A percentile compares a stretch with the other conserved stretches of the same genome.
phyloP scores from a whole-genome alignment of 2,329 filamentous ascomycete species.

The Colletotrichum limetticola region DNA sequence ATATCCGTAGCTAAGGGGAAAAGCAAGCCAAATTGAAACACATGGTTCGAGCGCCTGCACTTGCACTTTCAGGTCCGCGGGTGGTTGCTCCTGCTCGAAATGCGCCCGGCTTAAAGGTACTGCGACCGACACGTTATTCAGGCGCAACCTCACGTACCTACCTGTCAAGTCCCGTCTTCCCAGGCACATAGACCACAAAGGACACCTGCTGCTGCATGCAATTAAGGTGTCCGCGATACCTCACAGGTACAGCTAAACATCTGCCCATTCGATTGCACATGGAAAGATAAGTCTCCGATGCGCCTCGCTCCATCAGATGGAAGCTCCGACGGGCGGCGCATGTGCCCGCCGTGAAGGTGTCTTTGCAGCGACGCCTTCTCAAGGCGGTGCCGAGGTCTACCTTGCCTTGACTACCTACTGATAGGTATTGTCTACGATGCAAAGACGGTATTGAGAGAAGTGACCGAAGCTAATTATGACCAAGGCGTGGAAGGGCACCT shows the following conservation, averaged over 20 bases:
- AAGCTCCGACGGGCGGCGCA: neutral
- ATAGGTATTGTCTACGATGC: too few relatives aligned
- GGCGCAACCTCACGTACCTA: neutral
- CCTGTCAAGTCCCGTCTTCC: too few relatives aligned
- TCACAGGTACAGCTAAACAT: neutral
- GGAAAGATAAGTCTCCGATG: neutral
- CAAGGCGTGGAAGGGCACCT: neutral
- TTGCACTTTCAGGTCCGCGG: neutral
- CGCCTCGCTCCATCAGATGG: neutral
- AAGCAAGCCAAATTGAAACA: slow-evolving; percentile 22
- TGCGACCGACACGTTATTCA: neutral
- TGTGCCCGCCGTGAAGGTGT: neutral
- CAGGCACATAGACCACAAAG: too few relatives aligned
- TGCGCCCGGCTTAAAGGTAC: slow-evolving; percentile 9
- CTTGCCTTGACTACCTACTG: neutral
- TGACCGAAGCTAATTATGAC: neutral
- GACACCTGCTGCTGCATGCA: neutral
- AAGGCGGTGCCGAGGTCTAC: neutral
- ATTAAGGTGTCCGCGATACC: neutral
- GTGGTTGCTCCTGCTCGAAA: slow-evolving; percentile 2
- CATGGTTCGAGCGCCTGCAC: slow-evolving; percentile 31
- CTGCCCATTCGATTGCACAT: neutral
- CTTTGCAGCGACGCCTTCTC: neutral
- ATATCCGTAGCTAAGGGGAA: neutral
- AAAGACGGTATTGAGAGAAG: neutral